Percentiles rank a stretch among this genome's conserved stretches.
These are phyloP conservation scores for Coemansia sp. DNA, from an alignment of 192 early-diverging fungal genomes.

Conservation along the genomic window DNA sequence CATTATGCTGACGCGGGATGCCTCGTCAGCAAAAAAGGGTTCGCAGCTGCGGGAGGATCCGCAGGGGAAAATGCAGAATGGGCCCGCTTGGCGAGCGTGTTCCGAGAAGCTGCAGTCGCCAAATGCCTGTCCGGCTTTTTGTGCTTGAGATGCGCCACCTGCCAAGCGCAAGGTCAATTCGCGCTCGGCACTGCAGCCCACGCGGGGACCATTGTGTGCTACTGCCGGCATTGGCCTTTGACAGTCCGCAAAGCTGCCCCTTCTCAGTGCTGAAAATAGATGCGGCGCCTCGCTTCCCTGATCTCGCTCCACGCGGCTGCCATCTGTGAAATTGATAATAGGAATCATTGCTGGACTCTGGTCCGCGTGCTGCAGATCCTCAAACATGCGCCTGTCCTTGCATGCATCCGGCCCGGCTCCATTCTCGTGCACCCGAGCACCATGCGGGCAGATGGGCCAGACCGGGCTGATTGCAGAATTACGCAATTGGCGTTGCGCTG, in stretches of 20 bases:
- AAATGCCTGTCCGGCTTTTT: constrained; percentile 13
- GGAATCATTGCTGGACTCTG: neutral
- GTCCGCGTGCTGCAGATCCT: too few species aligned
- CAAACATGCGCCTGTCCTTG: constrained; percentile 1
- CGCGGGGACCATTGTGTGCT: neutral
- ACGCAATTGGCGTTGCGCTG: too few species aligned
- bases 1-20: constrained; percentile 12
- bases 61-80: constrained; percentile 5
- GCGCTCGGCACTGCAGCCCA: too few species aligned
- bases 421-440: neutral
- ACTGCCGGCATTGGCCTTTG: neutral
- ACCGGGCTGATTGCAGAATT: too few species aligned
- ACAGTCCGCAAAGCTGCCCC: neutral
- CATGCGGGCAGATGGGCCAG: too few species aligned
- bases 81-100: constrained; percentile 5
- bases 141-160: constrained; percentile 10
- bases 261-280: constrained; percentile 17
- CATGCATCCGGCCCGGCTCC: neutral
- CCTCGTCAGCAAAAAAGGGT: constrained; percentile 3
- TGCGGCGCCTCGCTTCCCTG: constrained; percentile 5
- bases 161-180: constrained; percentile 1
- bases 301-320: neutral
- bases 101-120: constrained; percentile 48
- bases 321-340: constrained; percentile 7
- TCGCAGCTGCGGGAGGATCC: constrained; percentile 6